Base-by-base conservation (phyloP, 768 basidiomycete species). In the Kwoniella bestiolae region DNA sequence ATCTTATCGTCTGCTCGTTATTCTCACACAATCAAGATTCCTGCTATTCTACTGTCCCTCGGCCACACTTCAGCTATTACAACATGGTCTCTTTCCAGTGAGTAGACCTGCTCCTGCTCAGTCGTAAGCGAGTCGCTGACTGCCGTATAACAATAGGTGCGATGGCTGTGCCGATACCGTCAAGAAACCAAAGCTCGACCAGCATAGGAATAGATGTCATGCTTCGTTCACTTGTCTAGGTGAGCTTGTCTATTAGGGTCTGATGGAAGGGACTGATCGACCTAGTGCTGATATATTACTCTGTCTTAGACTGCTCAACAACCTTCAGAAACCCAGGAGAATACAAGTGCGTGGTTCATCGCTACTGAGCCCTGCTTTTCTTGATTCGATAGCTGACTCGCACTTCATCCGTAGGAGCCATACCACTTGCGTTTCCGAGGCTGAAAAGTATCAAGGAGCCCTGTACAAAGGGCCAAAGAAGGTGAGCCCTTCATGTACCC, bases 181-280 rank as follows among this genome's bases (percentile, higher is more conserved):
- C 29, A 96, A 92, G 81, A 96, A 96, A 75, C 94, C 94, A 12
- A 93, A 94, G 80, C 85, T 96, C 0, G 92, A 95, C 80, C 86
- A 89, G 76, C 93, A 95, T 61, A 66, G 77, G 11, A 66, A 74
- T 53, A 68, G 72, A 65, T 81, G 80, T 60, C 72, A 72, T 68
- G 68, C 76, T 11, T 63, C 66, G 14, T 81, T 81, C 59, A 79
- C 78, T 18, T 81, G 80, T 63, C 67, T 81, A 12, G 79, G 79
- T 79, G 25, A 61, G 78, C 68, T 23, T 14, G 12, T 58, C n/a
- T n/a, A 23, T 23, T 9, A 4, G 26, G 44, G 3, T 34, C 29
- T 56, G 6, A 44, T 29, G 32, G n/a, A 46, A 18, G 6, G 16
- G 49, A 7, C 9, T 49, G 44, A 21, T 32, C 56, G 34, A 34